phyloP scores from a whole-genome alignment of 2,329 filamentous ascomycete genomes.

The Incumbomyces lentus region DNA sequence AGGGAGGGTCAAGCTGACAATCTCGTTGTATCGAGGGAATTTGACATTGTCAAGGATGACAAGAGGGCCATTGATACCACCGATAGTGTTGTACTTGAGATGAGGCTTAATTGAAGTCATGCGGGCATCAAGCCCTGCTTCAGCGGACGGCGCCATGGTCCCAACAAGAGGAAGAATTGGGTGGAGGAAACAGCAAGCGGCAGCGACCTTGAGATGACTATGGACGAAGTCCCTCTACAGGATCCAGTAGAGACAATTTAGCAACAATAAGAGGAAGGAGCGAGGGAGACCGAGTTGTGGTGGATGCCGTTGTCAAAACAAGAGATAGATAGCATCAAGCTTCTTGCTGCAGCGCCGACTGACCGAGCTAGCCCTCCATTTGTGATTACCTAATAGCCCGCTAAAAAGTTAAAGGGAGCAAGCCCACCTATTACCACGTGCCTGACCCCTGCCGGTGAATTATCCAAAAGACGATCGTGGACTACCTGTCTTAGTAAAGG shows the following conservation, averaged over 20 bases:
- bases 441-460: too few relatives aligned
- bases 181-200: too few relatives aligned
- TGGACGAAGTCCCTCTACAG: too few relatives aligned
- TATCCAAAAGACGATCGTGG: too few relatives aligned
- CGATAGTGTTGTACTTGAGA: conserved; percentile 95
- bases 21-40: conserved; percentile 95
- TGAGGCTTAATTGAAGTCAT: conserved; percentile 52
- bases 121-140: conserved; percentile 32
- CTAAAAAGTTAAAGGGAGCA: too few relatives aligned
- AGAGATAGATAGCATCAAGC: conserved; percentile 1
- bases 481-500: too few relatives aligned
- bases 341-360: neutral
- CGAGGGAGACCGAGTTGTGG: neutral
- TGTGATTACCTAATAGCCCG: neutral
- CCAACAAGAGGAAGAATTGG: too few relatives aligned
- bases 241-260: neutral
- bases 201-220: too few relatives aligned
- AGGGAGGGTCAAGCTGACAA: conserved; percentile 87
- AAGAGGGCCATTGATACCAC: conserved; percentile 93
- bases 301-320: neutral
- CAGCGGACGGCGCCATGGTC: too few relatives aligned
- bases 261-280: neutral
- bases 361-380: conserved; percentile 4
- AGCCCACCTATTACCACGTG: too few relatives aligned
- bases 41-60: conserved; percentile 99